Conservation (phyloP, 768 basidiomycete species). For the Hygrophoropsis aurantiaca region DNA sequence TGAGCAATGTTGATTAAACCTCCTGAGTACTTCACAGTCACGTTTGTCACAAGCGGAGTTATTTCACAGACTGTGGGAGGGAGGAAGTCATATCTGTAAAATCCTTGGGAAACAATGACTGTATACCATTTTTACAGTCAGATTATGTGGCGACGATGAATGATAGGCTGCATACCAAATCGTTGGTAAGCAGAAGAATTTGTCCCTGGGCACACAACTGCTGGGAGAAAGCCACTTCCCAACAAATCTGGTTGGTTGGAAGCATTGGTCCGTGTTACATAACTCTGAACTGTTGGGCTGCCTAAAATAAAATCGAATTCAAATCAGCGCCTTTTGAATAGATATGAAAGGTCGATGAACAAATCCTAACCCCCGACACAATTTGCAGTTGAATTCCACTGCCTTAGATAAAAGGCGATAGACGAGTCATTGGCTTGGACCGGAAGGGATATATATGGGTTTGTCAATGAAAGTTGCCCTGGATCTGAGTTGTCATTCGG, state of each 20-base stretch:
- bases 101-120: not conserved
- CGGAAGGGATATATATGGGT: not conserved
- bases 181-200: not conserved
- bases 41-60: not conserved
- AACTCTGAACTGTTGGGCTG: constrained; percentile 1
- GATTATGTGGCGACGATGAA: not conserved
- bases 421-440: not conserved
- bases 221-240: constrained; percentile 4
- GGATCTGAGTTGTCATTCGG: not conserved
- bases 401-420: not conserved
- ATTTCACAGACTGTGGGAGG: not conserved
- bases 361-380: not conserved
- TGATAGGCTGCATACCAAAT: not conserved
- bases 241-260: not conserved
- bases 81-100: not conserved
- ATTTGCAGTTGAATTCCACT: constrained; percentile 1
- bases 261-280: not conserved
- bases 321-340: too few species aligned
- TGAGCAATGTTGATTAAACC: not conserved
- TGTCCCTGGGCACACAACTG: not conserved
- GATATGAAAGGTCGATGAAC: too few species aligned
- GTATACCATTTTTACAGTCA: too few species aligned
- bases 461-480: not conserved
- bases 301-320: not conserved
- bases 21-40: not conserved